These are phyloP conservation scores for Sporisorium sorghi DNA, from an alignment of 1,284 basidiomycete species.

Conservation along the genomic window DNA sequence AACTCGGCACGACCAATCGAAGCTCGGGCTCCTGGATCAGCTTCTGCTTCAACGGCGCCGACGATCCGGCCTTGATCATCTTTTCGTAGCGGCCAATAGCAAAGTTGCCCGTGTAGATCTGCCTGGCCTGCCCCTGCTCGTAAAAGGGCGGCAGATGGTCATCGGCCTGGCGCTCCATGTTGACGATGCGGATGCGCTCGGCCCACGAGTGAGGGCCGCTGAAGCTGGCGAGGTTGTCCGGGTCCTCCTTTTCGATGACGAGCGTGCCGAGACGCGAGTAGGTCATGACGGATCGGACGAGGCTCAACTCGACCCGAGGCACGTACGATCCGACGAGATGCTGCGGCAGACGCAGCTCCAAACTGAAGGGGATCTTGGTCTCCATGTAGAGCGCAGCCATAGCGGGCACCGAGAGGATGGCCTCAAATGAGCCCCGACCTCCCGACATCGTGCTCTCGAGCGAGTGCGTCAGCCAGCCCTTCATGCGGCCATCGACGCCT, in stretches of 20 bases:
- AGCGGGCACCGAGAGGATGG: conserved; percentile 49
- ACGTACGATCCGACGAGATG: conserved; percentile 24
- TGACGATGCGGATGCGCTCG: conserved; percentile 48
- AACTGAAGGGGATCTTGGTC: conserved; percentile 51
- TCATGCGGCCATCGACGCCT: conserved; percentile 52
- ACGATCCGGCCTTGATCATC: conserved; percentile 45
- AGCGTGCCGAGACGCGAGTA: conserved; percentile 53
- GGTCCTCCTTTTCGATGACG: conserved; percentile 49
- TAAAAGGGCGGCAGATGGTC: conserved; percentile 49
- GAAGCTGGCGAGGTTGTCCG: conserved; percentile 44
- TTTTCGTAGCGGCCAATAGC: conserved; percentile 48
- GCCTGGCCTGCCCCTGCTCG: conserved; percentile 32
- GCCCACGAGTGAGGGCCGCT: conserved; percentile 50
- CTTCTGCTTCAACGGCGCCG: conserved; percentile 38
- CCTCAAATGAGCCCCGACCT: conserved; percentile 36
- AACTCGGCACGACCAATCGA: conserved; percentile 47
- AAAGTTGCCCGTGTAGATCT: conserved; percentile 52
- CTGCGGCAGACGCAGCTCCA: conserved; percentile 46
- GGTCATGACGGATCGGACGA: conserved; percentile 49
- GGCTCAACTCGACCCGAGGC: conserved; percentile 38
- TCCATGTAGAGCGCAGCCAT: conserved; percentile 56
- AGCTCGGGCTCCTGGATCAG: conserved; percentile 37
- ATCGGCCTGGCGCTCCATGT: conserved; percentile 45
- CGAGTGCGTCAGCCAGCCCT: conserved; percentile 52
- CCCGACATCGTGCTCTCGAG: conserved; percentile 32